Evolutionary conservation across 257 asterid species (phyloP), one percentile per base, ranked within the genome.

Genomic region (Solanum pennellii): DNA sequence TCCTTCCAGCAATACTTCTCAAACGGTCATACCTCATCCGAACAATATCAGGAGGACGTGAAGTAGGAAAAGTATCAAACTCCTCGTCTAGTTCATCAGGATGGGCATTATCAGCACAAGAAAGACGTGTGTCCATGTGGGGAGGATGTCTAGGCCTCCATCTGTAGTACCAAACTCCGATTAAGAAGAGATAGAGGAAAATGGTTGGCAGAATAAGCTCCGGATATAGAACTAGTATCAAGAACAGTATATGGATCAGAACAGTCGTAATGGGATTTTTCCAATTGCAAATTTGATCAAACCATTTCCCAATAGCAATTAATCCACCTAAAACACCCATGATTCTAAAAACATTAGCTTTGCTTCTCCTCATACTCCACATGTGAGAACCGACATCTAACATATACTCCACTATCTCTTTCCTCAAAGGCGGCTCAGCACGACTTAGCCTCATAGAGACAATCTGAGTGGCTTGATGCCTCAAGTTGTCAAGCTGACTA

Each of bases 281-380:
- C 97, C 98, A 95, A 86, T 91, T 83, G 94, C 98, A 94, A 20
- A 95, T 91, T 88, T 90, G 93, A 66, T 95, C 94, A 25, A 93
- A 94, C 98, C 98, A 95, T 90, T 87, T 94, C 1, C 95, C 93
- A 0, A 93, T 90, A 0, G 94, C 95, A 1, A 94, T 89, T 59
- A 94, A 11, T 23, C 97, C 97, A 16, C 93, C 87, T 31, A 95
- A 86, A 72, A 95, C 95, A 6, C 92, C 93, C 96, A 94, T 92
- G 20, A 95, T 94, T 12, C 98, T 35, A 87, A 94, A 93, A 85
- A 94, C 90, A 75, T 95, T 93, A 0, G 96, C 97, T 42, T 95
- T 95, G 95, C 96, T 94, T 86, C 96, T 82, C 52, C 96, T 90
- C 95, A 93, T 93, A 91, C 98, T 94, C 96, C 96, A 94, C 95